A percentile compares a stretch with the other conserved stretches of the same genome.
Conservation (phyloP, 805 yeast genomes). For the Kluyveromyces lactis region DNA sequence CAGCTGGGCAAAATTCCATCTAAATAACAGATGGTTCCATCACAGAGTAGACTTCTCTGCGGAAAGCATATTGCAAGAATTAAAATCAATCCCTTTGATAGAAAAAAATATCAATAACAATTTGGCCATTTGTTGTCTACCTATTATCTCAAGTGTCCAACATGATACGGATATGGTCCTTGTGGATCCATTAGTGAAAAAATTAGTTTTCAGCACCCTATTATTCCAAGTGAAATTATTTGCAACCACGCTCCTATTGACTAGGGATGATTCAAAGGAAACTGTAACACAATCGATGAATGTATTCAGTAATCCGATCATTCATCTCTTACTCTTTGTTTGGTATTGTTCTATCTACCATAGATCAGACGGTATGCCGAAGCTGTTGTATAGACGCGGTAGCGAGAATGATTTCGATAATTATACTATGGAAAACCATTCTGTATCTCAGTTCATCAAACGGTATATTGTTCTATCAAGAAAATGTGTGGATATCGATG, state of each 20-base stretch:
- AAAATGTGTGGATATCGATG: constrained; percentile 3
- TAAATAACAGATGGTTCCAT: constrained; percentile 3
- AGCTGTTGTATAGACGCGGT: constrained; percentile 1
- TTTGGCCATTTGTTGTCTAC: constrained; percentile 14
- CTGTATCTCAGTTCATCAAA: constrained; percentile 3
- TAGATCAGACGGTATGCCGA: constrained; percentile 5
- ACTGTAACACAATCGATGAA: neutral
- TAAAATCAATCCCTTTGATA: constrained; percentile 8
- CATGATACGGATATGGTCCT: constrained; percentile 2
- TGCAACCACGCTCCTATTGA: neutral
- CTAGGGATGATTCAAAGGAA: neutral
- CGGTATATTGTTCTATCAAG: constrained; percentile 1
- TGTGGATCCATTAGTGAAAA: neutral
- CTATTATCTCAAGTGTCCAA: constrained; percentile 8
- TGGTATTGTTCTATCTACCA: constrained; percentile 15
- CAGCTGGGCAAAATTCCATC: constrained; percentile 2
- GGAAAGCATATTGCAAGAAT: neutral
- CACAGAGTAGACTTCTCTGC: neutral
- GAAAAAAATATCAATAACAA: constrained; percentile 14
- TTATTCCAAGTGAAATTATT: constrained; percentile 5
- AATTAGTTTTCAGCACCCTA: neutral
- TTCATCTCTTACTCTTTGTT: constrained; percentile 16
- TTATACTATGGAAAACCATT: constrained; percentile 3
- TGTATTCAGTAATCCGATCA: constrained; percentile 12
- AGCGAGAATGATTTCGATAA: neutral